A percentile compares a stretch with the other conserved stretches of the same genome.
Conservation (phyloP, 768 basidiomycete species). For the Psilocybe subaeruginosa region DNA sequence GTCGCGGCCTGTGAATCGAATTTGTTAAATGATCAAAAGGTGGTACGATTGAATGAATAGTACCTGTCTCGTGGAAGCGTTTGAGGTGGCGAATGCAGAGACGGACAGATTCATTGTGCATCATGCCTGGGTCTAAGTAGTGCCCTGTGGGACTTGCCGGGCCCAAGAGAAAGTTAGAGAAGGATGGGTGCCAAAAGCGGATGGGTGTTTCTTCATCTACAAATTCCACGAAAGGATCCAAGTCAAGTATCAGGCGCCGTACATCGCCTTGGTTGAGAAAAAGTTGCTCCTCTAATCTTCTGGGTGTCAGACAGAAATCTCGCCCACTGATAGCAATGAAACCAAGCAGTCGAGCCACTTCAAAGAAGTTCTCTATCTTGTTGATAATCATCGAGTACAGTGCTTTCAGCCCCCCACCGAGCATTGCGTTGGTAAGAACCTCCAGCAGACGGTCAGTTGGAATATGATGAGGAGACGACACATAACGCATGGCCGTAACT, state of each 20-base stretch:
- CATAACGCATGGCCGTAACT: not conserved
- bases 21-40: not conserved
- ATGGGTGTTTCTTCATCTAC: not conserved
- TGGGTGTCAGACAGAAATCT: not conserved
- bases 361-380: not conserved
- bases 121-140: not conserved
- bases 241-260: not conserved
- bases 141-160: not conserved
- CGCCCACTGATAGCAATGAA: not conserved
- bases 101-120: not conserved
- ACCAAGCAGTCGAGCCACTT: not conserved
- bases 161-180: not conserved
- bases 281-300: not conserved
- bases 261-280: not conserved
- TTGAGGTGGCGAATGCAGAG: not conserved
- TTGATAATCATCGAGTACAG: not conserved
- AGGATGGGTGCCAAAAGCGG: not conserved
- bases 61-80: not conserved
- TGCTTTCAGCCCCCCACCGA: too few species aligned
- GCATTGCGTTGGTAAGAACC: too few species aligned
- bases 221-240: not conserved
- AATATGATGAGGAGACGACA: not conserved
- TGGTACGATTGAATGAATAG: not conserved
- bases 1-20: not conserved
- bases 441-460: not conserved